A percentile compares a stretch with the other conserved stretches of the same genome.
Conservation (phyloP, 345 rosid species). For the Fremontodendron californicum region DNA sequence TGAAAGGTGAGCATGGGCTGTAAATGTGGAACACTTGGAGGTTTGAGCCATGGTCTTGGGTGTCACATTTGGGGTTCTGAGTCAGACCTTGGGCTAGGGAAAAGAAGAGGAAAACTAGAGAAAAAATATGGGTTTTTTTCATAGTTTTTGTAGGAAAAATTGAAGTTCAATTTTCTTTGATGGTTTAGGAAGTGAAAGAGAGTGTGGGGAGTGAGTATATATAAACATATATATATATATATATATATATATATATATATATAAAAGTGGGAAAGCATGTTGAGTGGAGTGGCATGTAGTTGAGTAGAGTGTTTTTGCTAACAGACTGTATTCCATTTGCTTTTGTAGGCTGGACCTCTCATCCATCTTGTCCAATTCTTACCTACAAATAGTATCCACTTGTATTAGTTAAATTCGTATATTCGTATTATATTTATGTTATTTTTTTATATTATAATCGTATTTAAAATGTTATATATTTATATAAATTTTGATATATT, state of each 20-base stretch:
- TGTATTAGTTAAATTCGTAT: neutral
- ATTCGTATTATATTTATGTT: no score
- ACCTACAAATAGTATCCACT: constrained; percentile 6
- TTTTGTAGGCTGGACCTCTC: constrained; percentile 23
- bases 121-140: constrained; percentile 27
- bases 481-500: no score
- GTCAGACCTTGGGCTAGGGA: constrained; percentile 31
- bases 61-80: constrained; percentile 46
- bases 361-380: constrained; percentile 8
- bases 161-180: neutral
- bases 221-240: neutral
- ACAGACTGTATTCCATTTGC: constrained; percentile 72
- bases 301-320: constrained; percentile 21
- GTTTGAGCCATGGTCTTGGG: constrained; percentile 50
- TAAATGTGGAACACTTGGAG: constrained; percentile 68
- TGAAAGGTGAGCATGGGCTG: constrained; percentile 80
- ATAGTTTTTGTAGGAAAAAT: constrained; percentile 15
- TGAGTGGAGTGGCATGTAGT: constrained; percentile 13
- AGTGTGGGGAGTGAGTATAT: neutral
- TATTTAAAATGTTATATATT: no score
- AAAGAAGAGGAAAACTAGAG: constrained; percentile 26
- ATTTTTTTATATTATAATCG: no score
- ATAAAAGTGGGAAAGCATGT: constrained; percentile 13
- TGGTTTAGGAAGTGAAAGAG: neutral
- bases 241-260: neutral